Evolutionary conservation across 805 yeast genomes (phyloP), one percentile per base, ranked within the genome.

Genomic region (Jamesozyma jinghongensis): DNA sequence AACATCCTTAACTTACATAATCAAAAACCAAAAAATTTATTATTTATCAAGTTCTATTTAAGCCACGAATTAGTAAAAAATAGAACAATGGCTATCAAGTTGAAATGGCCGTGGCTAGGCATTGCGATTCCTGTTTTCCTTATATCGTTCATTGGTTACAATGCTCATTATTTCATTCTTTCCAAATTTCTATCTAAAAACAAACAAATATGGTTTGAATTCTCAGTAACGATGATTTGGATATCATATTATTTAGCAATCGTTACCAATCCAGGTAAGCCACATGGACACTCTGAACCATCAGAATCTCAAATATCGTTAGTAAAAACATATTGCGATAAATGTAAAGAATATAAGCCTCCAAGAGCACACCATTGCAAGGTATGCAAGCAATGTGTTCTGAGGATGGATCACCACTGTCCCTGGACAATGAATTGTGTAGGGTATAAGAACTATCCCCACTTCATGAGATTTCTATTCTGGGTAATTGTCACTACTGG

Each of bases 341-440:
- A 84, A 57, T 87, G 96, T 60, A 50, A 77, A 31, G 62, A 59
- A 31, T 77, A 72, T 61, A 87, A 87, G 56, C 95, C 95, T 0
- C 90, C 81, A 53, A 63, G 96, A 45, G 55, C 85, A 3, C 96
- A 87, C 56, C 96, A 87, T 63, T 87, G 96, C 59, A 81, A 81
- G 51, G 71, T 75, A 1, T 85, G 94, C 54, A 68, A 73, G 11
- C 58, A 54, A 32, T 87, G 96, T 60, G 80, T 87, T n/a, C 58
- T 87, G 42, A 74, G 75, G 55, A 88, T 87, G 96, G 97, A 87
- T 59, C 97, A 87, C 57, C 96, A 87, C 63, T 80, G 81, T 44
- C 95, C 96, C 0, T 88, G 96, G 96, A 85, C 95, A 0, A 74
- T 76, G 59, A 88, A 85, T 56, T 88, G 96, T 56, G 90, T 88